Conservation (phyloP, 2,329 filamentous ascomycete genomes). For the Didymella keratinophila region DNA sequence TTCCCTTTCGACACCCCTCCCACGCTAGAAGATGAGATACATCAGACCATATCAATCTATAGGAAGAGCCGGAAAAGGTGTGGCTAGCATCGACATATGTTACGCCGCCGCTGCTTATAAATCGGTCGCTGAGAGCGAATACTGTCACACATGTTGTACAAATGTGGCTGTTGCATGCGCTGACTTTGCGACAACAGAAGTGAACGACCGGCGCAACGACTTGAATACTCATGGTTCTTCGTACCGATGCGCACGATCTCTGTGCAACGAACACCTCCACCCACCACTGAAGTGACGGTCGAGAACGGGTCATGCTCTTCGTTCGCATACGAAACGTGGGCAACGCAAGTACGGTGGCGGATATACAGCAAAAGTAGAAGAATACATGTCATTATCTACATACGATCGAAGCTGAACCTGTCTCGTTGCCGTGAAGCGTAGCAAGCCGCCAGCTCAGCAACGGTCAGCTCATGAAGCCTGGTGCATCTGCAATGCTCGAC, state of each 20-base stretch:
- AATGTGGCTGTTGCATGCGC: conserved; percentile 5
- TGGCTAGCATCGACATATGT: conserved; percentile 60
- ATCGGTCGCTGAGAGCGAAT: conserved; percentile 53
- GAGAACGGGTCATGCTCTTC: background rate
- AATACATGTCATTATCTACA: background rate
- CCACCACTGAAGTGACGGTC: background rate
- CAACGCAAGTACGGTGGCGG: background rate
- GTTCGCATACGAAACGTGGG: background rate
- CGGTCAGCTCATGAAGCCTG: background rate
- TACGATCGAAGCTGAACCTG: background rate
- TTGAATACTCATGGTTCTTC: background rate
- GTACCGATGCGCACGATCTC: background rate
- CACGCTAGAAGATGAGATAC: conserved; percentile 46
- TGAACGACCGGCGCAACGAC: background rate
- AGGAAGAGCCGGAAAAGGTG: conserved; percentile 64
- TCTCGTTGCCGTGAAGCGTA: background rate
- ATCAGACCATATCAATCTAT: conserved; percentile 50
- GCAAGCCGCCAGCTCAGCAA: background rate
- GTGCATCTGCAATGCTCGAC: background rate
- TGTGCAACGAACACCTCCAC: background rate
- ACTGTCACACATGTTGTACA: conserved; percentile 9
- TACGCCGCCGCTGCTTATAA: conserved; percentile 61
- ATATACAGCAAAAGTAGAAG: conserved; percentile 1
- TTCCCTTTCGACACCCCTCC: conserved; percentile 1
- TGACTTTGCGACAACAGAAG: conserved; percentile 20